Base-by-base conservation (phyloP, 371 early-diverging fungal species). In the Chytridium lagenaria region DNA sequence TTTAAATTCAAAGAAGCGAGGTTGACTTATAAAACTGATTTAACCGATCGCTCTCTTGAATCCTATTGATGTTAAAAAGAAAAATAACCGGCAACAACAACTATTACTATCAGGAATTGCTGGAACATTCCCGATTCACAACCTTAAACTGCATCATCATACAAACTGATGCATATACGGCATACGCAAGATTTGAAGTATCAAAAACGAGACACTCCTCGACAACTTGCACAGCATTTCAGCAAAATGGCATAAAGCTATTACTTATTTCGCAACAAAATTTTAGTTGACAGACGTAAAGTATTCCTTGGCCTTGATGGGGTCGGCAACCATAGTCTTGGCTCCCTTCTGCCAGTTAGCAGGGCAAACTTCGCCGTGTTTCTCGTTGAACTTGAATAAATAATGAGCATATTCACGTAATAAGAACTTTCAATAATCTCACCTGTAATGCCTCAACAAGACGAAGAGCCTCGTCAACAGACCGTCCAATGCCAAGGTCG, bases 401-500 rank as follows among this genome's bases (percentile, higher is more conserved):
- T 59, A 50, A 49, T 39, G 23, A 44, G 50, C 37, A 15, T 3
- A 65, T 10, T 26, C 15, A n/a, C 38, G 23, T 64, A 30, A 36
- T 64, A 26, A 36, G 23, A 44, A 44, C 3, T 7, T 7, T 57
- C 7, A 7, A 57, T 44, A 67, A n/a, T 39, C 67, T 19, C 19
- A 68, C 50, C 68, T 96, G 91, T 78, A 98, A 86, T 30, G 99
- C 99, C 86, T 98, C 92, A 68, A 99, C 84, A 22, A 98, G 86
- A 78, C 99, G 93, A 64, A 99, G 79, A 37, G 93, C 89, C 84
- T 99, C 99, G 78, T 95, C 93, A 57, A 96, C 93, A 33, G 90
- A 76, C 34, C 85, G 75, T 39, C 99, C 99, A 74, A 99, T 91
- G 59, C 91, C 92, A 73, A 94, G 84, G 77, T 96, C 93, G 85